Conservation (phyloP, 805 yeast species). For the Wickerhamiella azyma region DNA sequence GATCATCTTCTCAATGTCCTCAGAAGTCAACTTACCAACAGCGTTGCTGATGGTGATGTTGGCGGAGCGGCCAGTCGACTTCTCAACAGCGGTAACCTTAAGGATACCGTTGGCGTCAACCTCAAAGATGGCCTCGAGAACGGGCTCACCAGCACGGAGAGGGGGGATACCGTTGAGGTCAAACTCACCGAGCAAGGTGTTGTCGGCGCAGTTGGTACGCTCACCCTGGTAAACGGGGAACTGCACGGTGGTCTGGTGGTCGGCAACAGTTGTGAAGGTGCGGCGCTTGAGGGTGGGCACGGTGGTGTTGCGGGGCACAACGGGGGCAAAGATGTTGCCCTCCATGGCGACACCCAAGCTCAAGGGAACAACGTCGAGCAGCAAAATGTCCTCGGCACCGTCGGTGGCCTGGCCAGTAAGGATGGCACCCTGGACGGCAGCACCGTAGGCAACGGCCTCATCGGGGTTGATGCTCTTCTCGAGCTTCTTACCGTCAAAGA, state of each 20-base stretch:
- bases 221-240: slow-evolving; percentile 98
- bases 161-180: slow-evolving; percentile 96
- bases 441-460: slow-evolving; percentile 99
- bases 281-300: slow-evolving; percentile 97
- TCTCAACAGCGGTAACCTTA: slow-evolving; percentile 91
- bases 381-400: slow-evolving; percentile 87
- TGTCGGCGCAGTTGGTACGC: slow-evolving; percentile 91
- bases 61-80: slow-evolving; percentile 96
- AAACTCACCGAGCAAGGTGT: slow-evolving; percentile 93
- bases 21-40: slow-evolving; percentile 96
- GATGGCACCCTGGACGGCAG: slow-evolving; percentile 96
- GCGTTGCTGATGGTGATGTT: slow-evolving; percentile 97
- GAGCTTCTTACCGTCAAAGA: slow-evolving; percentile 95
- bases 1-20: slow-evolving; percentile 96
- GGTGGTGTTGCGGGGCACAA: slow-evolving; percentile 96
- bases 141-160: slow-evolving; percentile 98
- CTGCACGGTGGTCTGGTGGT: slow-evolving; percentile 97
- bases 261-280: slow-evolving; percentile 92
- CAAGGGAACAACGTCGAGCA: slow-evolving; percentile 94
- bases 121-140: slow-evolving; percentile 93
- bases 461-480: slow-evolving; percentile 94
- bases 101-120: slow-evolving; percentile 95
- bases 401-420: slow-evolving; percentile 92
- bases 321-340: slow-evolving; percentile 98
- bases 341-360: slow-evolving; percentile 97